A percentile compares a stretch with the other conserved stretches of the same genome.
phyloP scores from a whole-genome alignment of 2,329 filamentous ascomycete species.

The Parastagonospora avenae region DNA sequence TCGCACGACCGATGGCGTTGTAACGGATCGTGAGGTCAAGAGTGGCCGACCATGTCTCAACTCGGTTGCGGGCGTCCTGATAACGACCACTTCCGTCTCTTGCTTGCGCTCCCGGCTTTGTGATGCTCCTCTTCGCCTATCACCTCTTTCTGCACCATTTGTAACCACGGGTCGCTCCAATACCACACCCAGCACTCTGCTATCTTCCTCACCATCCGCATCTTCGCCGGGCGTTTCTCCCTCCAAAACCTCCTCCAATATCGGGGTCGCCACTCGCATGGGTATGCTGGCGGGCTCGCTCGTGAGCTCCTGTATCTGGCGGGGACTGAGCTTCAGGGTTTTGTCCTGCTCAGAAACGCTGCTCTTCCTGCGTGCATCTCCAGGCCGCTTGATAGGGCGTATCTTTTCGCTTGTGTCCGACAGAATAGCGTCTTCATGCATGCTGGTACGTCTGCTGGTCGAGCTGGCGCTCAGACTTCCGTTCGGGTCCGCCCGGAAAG shows the following conservation, averaged over 20 bases:
- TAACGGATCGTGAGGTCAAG: conserved; percentile 40
- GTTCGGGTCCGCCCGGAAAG: conserved; percentile 10
- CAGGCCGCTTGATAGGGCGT: conserved; percentile 41
- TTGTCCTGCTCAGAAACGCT: conserved; percentile 47
- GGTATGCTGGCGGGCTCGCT: conserved; percentile 61
- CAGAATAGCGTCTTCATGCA: conserved; percentile 38
- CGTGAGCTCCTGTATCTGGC: conserved; percentile 61
- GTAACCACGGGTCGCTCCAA: conserved; percentile 26
- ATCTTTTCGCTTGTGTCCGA: conserved; percentile 41
- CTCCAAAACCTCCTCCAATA: conserved; percentile 42
- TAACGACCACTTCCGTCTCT: conserved; percentile 37
- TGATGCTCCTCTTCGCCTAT: conserved; percentile 2
- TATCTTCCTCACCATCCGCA: conserved; percentile 17
- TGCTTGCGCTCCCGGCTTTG: conserved; percentile 15
- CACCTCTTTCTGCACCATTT: conserved; percentile 6
- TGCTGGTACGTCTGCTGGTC: conserved; percentile 23
- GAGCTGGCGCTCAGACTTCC: conserved; percentile 17
- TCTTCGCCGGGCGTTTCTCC: conserved; percentile 21
- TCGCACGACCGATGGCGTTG: conserved; percentile 45
- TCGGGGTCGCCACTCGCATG: conserved; percentile 49
- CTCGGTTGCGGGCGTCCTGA: conserved; percentile 35
- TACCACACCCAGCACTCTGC: conserved; percentile 24
- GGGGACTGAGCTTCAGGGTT: conserved; percentile 59
- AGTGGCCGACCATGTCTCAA: conserved; percentile 35
- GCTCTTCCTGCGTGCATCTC: conserved; percentile 42